phyloP scores from a whole-genome alignment of 2,329 filamentous ascomycete species.

The Fusarium circinatum region DNA sequence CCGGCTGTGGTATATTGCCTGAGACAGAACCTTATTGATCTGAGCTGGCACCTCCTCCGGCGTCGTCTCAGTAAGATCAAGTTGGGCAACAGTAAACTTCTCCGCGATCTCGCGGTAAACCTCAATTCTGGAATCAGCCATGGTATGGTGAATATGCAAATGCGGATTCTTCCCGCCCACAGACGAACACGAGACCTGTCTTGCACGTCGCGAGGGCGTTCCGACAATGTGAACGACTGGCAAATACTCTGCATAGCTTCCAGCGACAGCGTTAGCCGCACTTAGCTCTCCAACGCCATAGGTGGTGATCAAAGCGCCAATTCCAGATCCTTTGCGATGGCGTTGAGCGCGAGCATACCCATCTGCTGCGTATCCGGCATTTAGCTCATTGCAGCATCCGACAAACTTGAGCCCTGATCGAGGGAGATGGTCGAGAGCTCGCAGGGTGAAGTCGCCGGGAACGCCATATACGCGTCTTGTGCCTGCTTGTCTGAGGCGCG shows the following conservation, averaged over 20 bases:
- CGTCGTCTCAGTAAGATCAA: neutral
- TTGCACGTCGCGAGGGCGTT: neutral
- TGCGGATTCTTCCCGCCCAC: neutral
- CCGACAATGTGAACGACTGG: constrained; percentile 18
- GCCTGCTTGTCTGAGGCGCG: neutral
- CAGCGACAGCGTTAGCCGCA: constrained; percentile 15
- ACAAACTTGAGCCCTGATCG: constrained; percentile 1
- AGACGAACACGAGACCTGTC: neutral
- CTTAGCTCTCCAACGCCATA: constrained; percentile 18
- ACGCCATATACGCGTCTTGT: constrained; percentile 16
- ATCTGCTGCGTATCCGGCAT: constrained; percentile 23
- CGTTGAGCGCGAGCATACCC: constrained; percentile 14
- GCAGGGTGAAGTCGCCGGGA: constrained; percentile 18
- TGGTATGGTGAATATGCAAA: constrained; percentile 9
- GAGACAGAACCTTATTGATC: neutral
- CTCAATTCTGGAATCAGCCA: neutral
- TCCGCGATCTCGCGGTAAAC: constrained; percentile 8
- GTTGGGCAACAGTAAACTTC: constrained; percentile 12
- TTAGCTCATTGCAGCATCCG: constrained; percentile 22
- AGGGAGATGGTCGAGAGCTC: constrained; percentile 4
- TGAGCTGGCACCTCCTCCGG: neutral
- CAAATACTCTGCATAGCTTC: constrained; percentile 16
- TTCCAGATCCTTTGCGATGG: neutral
- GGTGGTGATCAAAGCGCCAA: constrained; percentile 5
- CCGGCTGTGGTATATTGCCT: neutral